Evolutionary conservation across 139 green algal species (phyloP).

Genomic region (Chlamydomonas schloesseri): DNA sequence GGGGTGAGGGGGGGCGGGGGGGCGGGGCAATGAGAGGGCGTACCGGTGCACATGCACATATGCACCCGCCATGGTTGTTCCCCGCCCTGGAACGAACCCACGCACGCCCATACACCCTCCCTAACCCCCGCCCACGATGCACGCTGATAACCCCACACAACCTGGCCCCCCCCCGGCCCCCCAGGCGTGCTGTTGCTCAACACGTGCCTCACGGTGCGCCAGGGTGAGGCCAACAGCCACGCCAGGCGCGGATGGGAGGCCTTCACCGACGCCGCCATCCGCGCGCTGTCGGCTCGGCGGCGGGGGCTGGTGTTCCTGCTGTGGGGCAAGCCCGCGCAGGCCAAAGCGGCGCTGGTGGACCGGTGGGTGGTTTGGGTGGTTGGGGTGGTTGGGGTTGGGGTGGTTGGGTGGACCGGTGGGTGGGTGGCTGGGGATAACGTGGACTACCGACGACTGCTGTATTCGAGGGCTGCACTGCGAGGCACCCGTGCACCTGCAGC

Average conservation of each 20-base stretch:
- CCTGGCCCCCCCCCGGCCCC: not conserved
- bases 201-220: constrained; percentile 91
- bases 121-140: not conserved
- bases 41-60: no score
- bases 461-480: no score
- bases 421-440: no score
- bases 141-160: not conserved
- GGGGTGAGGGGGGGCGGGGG: not conserved
- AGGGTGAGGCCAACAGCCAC: constrained; percentile 87
- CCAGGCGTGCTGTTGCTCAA: constrained; percentile 96
- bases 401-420: no score
- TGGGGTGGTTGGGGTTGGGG: not conserved
- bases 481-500: no score
- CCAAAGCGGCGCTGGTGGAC: constrained; percentile 71
- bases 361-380: not conserved
- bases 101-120: no score
- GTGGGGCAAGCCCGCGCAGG: constrained; percentile 83
- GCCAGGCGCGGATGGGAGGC: constrained; percentile 68
- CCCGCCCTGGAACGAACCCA: no score
- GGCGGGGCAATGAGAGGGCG: no score
- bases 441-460: not conserved
- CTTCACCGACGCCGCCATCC: constrained; percentile 92
- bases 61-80: no score
- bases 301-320: constrained; percentile 91
- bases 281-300: constrained; percentile 69